Percentiles rank a stretch among this genome's conserved stretches.
phyloP scores from a whole-genome alignment of 768 basidiomycete genomes.

The Russula sp. region DNA sequence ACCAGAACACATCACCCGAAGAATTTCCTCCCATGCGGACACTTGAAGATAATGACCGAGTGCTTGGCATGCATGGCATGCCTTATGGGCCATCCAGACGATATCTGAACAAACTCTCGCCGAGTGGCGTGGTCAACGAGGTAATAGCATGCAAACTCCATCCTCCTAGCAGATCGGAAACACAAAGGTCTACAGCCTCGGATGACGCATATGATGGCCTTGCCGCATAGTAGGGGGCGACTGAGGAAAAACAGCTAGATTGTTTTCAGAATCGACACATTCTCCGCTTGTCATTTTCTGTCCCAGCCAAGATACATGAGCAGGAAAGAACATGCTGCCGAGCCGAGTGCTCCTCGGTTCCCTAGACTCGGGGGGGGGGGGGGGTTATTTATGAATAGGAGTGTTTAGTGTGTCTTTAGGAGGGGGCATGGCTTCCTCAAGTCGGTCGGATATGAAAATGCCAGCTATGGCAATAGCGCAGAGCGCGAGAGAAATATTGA shows the following conservation, averaged over 20 bases:
- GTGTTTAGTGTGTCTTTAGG: not conserved
- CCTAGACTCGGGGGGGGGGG: not conserved
- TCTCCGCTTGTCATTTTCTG: not conserved
- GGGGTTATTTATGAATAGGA: not conserved
- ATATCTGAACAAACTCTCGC: not conserved
- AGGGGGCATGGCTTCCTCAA: conserved; percentile 26
- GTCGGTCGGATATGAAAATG: conserved; percentile 27
- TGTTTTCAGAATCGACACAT: not conserved
- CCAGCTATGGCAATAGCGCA: conserved; percentile 28
- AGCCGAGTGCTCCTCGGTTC: not conserved
- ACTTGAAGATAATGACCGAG: not conserved
- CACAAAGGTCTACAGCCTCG: not conserved
- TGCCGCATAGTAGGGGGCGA: not conserved
- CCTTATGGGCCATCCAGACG: not conserved
- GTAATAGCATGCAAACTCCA: not conserved
- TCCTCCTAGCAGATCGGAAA: not conserved
- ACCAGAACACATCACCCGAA: not conserved
- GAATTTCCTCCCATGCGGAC: not conserved
- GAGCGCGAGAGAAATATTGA: conserved; percentile 28
- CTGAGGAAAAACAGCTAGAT: not conserved
- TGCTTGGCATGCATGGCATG: not conserved
- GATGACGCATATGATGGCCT: conserved; percentile 20
- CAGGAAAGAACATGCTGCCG: not conserved
- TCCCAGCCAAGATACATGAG: not conserved
- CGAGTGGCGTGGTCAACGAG: not conserved